A percentile compares a stretch with the other conserved stretches of the same genome.
These are phyloP conservation scores for Eucalyptus marginata DNA, from an alignment of 345 rosid genomes.

Conservation along the genomic window DNA sequence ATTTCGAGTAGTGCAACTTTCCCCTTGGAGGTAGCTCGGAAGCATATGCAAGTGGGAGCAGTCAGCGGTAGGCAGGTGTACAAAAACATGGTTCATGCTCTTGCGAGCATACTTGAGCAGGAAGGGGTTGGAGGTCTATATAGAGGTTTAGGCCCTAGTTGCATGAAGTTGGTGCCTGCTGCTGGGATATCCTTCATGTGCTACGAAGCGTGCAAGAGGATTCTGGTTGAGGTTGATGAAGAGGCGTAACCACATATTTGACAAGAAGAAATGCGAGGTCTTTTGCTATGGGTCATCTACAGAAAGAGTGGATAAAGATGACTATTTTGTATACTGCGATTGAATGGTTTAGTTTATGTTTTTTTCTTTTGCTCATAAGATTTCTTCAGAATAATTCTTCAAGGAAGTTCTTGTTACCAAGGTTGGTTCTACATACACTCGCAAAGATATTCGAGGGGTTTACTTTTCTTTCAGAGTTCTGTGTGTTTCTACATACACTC, in stretches of 20 bases:
- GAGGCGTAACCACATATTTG: not conserved
- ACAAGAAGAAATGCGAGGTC: not conserved
- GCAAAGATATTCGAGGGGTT: not conserved
- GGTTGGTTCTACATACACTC: not conserved
- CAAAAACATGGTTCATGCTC: constrained; percentile 78
- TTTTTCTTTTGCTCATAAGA: not conserved
- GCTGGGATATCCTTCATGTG: constrained; percentile 99
- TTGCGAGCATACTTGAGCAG: constrained; percentile 63
- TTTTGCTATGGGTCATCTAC: not conserved
- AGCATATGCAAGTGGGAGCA: constrained; percentile 99
- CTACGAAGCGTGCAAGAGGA: constrained; percentile 92
- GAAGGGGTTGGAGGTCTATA: constrained; percentile 83
- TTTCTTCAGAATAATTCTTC: not conserved
- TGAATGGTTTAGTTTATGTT: not conserved
- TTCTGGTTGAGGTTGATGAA: constrained; percentile 55
- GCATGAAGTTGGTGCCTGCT: constrained; percentile 96
- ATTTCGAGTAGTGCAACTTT: constrained; percentile 90
- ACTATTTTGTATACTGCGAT: not conserved
- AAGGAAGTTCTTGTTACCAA: not conserved
- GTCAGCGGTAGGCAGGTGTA: constrained; percentile 80
- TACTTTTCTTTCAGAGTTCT: not conserved
- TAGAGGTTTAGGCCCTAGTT: constrained; percentile 90
- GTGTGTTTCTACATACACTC: not conserved
- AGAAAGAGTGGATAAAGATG: not conserved
- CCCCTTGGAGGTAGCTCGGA: constrained; percentile 96